A percentile compares a stretch with the other conserved stretches of the same genome.
phyloP scores from a whole-genome alignment of 208 protist genomes.

The Acanthamoeba triangularis region DNA sequence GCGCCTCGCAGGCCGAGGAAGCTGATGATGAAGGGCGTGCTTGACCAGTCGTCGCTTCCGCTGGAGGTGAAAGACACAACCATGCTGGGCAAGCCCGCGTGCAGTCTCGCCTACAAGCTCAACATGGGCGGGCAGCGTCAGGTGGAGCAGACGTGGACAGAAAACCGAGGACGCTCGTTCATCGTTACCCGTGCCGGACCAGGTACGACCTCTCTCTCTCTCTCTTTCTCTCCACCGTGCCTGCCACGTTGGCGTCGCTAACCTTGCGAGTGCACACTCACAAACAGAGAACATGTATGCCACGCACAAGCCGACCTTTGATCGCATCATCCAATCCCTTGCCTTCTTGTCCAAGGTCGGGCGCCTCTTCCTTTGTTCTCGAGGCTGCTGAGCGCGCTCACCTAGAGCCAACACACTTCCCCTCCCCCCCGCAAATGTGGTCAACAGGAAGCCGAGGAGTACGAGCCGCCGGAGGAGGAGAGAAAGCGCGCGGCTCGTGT shows the following conservation, averaged over 20 bases:
- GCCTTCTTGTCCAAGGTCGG: constrained; percentile 12
- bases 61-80: neutral
- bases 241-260: too few relatives aligned
- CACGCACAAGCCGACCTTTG: constrained; percentile 13
- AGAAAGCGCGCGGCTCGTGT: constrained; percentile 3
- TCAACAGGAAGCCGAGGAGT: constrained; percentile 50
- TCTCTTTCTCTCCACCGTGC: neutral
- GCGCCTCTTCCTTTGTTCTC: neutral
- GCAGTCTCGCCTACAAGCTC: constrained; percentile 22
- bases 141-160: constrained; percentile 31
- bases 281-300: constrained; percentile 6
- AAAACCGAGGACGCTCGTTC: neutral
- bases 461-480: constrained; percentile 18
- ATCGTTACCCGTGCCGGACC: constrained; percentile 13
- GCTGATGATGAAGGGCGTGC: constrained; percentile 40
- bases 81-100: constrained; percentile 13
- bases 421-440: too few relatives aligned
- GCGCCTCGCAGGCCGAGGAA: neutral
- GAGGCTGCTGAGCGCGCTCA: neutral
- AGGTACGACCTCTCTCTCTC: neutral
- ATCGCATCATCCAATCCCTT: neutral
- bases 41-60: constrained; percentile 13
- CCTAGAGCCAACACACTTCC: neutral
- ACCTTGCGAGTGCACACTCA: too few relatives aligned
- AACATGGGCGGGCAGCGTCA: neutral